These are phyloP conservation scores for Xylaria digitata DNA, from an alignment of 2,329 filamentous ascomycete species.

Conservation along the genomic window DNA sequence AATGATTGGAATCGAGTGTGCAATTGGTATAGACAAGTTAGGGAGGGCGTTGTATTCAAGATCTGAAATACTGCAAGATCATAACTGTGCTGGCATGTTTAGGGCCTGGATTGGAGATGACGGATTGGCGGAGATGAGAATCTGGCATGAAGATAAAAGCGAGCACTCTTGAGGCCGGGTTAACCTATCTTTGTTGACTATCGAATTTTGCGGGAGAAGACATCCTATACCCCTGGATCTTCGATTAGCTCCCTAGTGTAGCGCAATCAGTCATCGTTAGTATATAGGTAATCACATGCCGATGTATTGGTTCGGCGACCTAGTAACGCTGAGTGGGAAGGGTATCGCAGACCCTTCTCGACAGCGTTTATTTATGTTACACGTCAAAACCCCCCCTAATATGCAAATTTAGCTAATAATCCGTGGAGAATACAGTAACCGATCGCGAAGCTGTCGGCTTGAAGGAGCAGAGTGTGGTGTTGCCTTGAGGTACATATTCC, in stretches of 20 bases:
- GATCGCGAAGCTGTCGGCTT: constrained; percentile 31
- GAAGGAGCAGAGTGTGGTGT: constrained; percentile 48
- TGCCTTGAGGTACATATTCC: too few species aligned
- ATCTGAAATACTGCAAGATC: constrained; percentile 75
- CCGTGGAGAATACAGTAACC: constrained; percentile 46
- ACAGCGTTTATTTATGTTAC: constrained; percentile 47
- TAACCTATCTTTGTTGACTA: constrained; percentile 15
- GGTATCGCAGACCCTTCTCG: constrained; percentile 35
- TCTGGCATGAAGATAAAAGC: constrained; percentile 62
- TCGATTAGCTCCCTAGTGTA: constrained; percentile 27
- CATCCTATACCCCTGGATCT: not conserved
- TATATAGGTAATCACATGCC: constrained; percentile 39
- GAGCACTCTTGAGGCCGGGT: not conserved
- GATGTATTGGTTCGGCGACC: constrained; percentile 37
- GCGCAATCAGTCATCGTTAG: constrained; percentile 42
- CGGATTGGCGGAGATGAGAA: constrained; percentile 66
- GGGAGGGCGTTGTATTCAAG: constrained; percentile 56
- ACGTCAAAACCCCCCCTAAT: constrained; percentile 40
- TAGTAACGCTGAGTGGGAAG: constrained; percentile 31
- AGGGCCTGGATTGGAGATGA: constrained; percentile 77
- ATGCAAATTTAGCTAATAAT: constrained; percentile 44
- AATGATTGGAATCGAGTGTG: constrained; percentile 82
- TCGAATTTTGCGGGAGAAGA: constrained; percentile 5
- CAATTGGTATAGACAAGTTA: constrained; percentile 57
- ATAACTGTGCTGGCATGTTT: constrained; percentile 91